A percentile compares a stretch with the other conserved stretches of the same genome.
phyloP scores from a whole-genome alignment of 2,329 filamentous ascomycete species.

The Pseudocercospora fuligena region DNA sequence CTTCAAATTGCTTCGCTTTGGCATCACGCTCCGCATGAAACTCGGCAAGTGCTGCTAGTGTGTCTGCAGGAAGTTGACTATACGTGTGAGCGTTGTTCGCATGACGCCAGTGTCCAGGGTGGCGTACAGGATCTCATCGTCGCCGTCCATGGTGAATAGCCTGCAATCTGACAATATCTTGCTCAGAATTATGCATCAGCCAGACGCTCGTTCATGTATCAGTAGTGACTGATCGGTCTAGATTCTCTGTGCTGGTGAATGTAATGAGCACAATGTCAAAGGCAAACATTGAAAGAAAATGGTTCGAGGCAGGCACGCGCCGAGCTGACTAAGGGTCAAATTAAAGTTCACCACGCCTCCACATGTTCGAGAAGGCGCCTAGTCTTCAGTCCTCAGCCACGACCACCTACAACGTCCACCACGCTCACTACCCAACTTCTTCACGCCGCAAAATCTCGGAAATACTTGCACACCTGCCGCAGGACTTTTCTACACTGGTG shows the following conservation, averaged over 20 bases:
- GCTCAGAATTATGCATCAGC: slow-evolving; percentile 17
- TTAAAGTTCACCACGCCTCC: neutral
- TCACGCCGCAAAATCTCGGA: neutral
- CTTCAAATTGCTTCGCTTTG: slow-evolving; percentile 68
- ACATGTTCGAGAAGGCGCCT: slow-evolving; percentile 3
- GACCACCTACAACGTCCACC: neutral
- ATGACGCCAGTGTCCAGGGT: slow-evolving; percentile 8
- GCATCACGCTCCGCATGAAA: slow-evolving; percentile 77
- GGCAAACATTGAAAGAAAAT: slow-evolving; percentile 7
- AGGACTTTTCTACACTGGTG: neutral
- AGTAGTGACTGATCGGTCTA: neutral
- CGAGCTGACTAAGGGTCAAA: neutral
- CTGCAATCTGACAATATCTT: slow-evolving; percentile 14
- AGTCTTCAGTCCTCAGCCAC: neutral
- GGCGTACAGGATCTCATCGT: slow-evolving; percentile 33
- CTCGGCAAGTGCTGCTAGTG: slow-evolving; percentile 71
- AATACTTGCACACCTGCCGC: neutral
- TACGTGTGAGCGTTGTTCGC: slow-evolving; percentile 26
- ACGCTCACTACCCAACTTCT: neutral
- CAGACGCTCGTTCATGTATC: neutral
- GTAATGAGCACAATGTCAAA: neutral
- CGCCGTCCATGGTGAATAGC: slow-evolving; percentile 26
- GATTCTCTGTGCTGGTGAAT: neutral
- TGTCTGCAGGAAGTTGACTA: slow-evolving; percentile 67
- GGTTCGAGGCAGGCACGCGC: neutral